Percentiles rank a stretch among this genome's conserved stretches.
Evolutionary conservation across 2,329 filamentous ascomycete genomes (phyloP).

Genomic region (Pyrenophora graminea): DNA sequence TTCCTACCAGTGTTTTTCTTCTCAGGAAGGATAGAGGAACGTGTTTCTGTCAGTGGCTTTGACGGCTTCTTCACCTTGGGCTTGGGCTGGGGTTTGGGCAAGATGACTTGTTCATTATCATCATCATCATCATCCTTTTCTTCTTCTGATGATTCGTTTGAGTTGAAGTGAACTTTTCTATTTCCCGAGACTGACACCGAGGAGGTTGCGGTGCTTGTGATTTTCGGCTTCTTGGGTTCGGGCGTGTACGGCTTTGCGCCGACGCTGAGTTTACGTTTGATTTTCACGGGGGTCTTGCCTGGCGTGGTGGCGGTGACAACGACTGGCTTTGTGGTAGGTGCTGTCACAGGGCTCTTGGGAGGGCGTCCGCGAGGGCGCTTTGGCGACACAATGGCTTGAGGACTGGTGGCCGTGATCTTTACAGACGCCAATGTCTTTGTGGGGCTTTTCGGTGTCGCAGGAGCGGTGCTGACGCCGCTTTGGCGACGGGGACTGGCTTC

Average conservation of each 20-base stretch:
- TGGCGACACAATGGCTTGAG: neutral
- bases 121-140: no score
- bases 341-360: no score
- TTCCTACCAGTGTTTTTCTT: neutral
- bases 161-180: neutral
- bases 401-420: neutral
- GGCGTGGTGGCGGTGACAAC: neutral
- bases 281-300: neutral
- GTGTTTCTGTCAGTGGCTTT: no score
- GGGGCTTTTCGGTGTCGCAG: conserved; percentile 4
- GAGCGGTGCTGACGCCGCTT: conserved; percentile 7
- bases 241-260: neutral
- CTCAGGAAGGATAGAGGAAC: neutral
- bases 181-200: neutral
- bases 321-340: neutral
- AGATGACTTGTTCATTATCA: no score
- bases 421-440: neutral
- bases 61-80: no score
- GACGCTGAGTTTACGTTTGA: conserved; percentile 11
- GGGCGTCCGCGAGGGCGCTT: neutral
- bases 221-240: neutral
- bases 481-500: conserved; percentile 9
- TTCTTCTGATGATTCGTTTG: neutral
- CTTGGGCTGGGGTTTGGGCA: no score
- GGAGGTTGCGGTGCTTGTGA: neutral